Evolutionary conservation across 805 yeast genomes (phyloP), one percentile per base, ranked within the genome.

Genomic region (Nakazawaea wickerhamii): DNA sequence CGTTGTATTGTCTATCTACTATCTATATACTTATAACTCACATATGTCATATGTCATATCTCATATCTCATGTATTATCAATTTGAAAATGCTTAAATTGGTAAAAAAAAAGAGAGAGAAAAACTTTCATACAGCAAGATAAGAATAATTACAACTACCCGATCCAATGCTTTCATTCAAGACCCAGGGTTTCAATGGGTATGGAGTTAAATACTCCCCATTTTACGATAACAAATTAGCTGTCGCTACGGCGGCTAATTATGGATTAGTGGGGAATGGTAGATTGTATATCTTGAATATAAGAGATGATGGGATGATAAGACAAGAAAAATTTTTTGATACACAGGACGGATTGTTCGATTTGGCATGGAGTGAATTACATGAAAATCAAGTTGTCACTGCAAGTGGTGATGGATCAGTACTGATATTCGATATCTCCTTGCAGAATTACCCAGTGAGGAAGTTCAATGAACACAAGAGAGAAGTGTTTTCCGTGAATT

Each of bases 321-420:
- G 55, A 4, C 72, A 71, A 30, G 78, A 76, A 36, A 63, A 71
- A 4, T 59, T 73, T 13, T 91, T 86, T 66, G 88, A 88, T 47
- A 91, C 98, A 0, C 97, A 91, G 60, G 99, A 91, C 63, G 95
- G 96, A 5, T 66, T 90, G 14, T 89, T 86, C 54, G 95, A 86
- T 54, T 64, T 84, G 1, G 77, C 91, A 0, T 91, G 98, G 98
- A 84, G 90, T 44, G 99, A 91, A 59, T 41, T 70, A 5, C 91
- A 91, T 60, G 97, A 89, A 47, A 89, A 87, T 60, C 98, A 90
- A 53, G 73, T 85, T 1, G 73, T 77, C 3, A 79, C 77, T 0
- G 91, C 95, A 15, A 79, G 84, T 48, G 99, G 99, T 1, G 99
- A 91, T 62, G 98, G 98, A 0, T 68, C 87, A 0, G 65, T 91